Evolutionary conservation across 2,329 filamentous ascomycete genomes (phyloP), one percentile per base, ranked within the genome.

Genomic region (Malbranchea zuffiana): DNA sequence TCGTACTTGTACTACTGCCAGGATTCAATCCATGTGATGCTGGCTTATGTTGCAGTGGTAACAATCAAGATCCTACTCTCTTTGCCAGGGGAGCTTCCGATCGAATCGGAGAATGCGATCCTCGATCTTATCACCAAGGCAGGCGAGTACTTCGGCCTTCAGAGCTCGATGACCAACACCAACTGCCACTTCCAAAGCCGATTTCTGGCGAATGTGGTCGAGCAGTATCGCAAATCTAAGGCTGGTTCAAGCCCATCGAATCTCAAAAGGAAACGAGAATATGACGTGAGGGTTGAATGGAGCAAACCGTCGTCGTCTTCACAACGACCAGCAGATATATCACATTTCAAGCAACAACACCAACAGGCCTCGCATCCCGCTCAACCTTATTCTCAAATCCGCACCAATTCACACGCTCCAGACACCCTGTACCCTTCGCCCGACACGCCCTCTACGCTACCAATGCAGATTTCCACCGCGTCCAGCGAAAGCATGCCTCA

Each of bases 11-110:
- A 57, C 39, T 64, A 62, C 43, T 56, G 54, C 3, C 60, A 64
- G 42, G 60, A 63, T 35, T 62, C 60, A 1, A 48, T 65, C 4
- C 61, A 64, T 42, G 57, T 62, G 10, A 63, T 63, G 61, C 57
- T 55, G 11, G 61, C 61, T 3, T 62, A 65, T 40, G 54, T 57
- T n/a, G 56, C 59, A 8, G 55, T 59, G 2, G 61, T 62, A 35
- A 45, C 62, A 2, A 52, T 62, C 30, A 63, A 62, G 45, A 47
- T 47, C 11, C 29, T 47, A 4, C 41, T 47, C 4, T 45, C 45
- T 5, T 39, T 47, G 24, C 45, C 45, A n/a, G 43, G 41, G 3
- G 41, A 42, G 12, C 35, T 47, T 6, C 37, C 43, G 1, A 7
- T 20, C 13, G 43, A 46, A 21, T 41, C 41, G 5, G 45, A 47